These are phyloP conservation scores for Anethum foeniculum DNA, from an alignment of 140 eudicot species.

Conservation along the genomic window DNA sequence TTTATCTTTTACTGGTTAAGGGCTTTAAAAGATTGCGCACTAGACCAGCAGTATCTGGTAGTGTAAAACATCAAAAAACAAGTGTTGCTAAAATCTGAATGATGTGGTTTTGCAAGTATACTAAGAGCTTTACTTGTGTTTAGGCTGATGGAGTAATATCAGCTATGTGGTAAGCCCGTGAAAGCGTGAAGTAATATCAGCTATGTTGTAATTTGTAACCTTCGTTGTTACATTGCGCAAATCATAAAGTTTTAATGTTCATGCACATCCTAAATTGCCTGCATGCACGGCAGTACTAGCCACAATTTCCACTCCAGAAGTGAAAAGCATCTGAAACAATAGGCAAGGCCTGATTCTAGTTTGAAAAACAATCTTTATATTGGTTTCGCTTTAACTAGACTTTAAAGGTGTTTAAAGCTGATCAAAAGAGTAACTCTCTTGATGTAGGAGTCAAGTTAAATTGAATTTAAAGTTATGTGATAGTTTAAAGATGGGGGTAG, in stretches of 20 bases:
- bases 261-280: background rate
- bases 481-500: background rate
- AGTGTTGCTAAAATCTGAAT: background rate
- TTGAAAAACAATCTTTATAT: background rate
- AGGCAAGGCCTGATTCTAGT: background rate
- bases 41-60: background rate
- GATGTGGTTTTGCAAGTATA: background rate
- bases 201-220: background rate
- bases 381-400: background rate
- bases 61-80: background rate
- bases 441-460: background rate
- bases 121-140: background rate
- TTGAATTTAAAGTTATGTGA: background rate
- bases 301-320: background rate
- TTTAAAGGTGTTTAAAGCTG: background rate
- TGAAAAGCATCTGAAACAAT: background rate
- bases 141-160: background rate
- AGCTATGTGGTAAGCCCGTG: too few species aligned
- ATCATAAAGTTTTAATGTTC: background rate
- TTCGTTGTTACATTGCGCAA: background rate
- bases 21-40: too few species aligned
- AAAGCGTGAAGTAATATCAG: too few species aligned
- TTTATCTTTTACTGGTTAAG: too few species aligned
- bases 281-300: background rate
- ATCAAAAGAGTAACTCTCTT: background rate